These are phyloP conservation scores for Dactylis glomerata DNA, from an alignment of 176 grass and related monocot species.

Conservation along the genomic window DNA sequence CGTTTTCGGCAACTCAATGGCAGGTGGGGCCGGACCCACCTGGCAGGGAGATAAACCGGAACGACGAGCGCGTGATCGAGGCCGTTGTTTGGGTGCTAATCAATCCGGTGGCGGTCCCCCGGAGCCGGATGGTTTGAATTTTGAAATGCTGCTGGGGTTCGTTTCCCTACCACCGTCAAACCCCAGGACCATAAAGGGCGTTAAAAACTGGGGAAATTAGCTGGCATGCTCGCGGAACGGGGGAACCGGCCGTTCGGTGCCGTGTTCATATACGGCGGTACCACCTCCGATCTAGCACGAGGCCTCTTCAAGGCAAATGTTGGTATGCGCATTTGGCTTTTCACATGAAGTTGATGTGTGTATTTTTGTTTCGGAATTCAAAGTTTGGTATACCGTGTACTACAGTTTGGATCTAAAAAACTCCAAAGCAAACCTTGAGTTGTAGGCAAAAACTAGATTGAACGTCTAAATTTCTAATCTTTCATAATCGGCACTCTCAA, in stretches of 20 bases:
- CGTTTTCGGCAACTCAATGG: constrained; percentile 15
- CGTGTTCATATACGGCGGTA: neutral
- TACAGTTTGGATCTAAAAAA: too few species aligned
- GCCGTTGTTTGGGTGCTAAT: constrained; percentile 38
- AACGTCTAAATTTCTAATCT: too few species aligned
- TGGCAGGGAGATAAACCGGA: neutral
- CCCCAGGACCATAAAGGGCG: neutral
- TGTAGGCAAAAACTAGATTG: too few species aligned
- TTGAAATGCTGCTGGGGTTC: constrained; percentile 28
- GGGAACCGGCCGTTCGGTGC: neutral
- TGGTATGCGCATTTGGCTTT: too few species aligned
- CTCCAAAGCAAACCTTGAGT: too few species aligned
- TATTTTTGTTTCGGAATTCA: neutral
- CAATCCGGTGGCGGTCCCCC: neutral
- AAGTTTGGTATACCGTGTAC: neutral
- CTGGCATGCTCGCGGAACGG: neutral
- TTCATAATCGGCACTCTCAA: too few species aligned
- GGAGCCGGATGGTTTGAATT: constrained; percentile 38
- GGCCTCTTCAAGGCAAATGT: neutral
- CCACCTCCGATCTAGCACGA: neutral
- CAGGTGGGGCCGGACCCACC: constrained; percentile 19
- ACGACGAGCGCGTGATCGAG: neutral
- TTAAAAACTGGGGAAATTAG: constrained; percentile 5
- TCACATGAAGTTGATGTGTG: neutral
- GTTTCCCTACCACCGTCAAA: constrained; percentile 35